Percentiles rank a stretch among this genome's conserved stretches.
These are phyloP conservation scores for Nakazawaea peltata DNA, from an alignment of 805 yeast species.

Conservation along the genomic window DNA sequence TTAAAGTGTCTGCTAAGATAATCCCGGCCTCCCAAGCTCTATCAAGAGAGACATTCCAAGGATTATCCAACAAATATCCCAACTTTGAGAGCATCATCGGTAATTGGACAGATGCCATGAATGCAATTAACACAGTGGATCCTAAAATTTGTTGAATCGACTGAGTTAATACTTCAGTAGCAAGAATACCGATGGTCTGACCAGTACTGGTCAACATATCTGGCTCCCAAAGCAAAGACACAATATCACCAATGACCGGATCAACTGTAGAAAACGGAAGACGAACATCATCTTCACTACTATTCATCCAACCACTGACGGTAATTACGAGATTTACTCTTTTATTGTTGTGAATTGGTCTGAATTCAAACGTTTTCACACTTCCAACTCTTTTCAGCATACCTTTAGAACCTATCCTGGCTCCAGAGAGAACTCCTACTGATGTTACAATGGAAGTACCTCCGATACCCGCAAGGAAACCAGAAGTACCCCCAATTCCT, in stretches of 20 bases:
- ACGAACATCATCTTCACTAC: slow-evolving; percentile 90
- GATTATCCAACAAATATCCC: slow-evolving; percentile 86
- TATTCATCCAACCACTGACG: slow-evolving; percentile 97
- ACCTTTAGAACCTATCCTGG: slow-evolving; percentile 77
- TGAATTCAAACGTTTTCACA: slow-evolving; percentile 88
- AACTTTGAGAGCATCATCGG: slow-evolving; percentile 89
- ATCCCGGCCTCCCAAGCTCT: slow-evolving; percentile 96
- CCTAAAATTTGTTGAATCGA: slow-evolving; percentile 94
- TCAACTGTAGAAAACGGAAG: slow-evolving; percentile 94
- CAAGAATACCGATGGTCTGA: slow-evolving; percentile 88
- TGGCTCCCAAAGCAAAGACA: slow-evolving; percentile 94
- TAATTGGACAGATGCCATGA: slow-evolving; percentile 87
- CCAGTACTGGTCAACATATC: slow-evolving; percentile 95
- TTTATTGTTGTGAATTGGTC: slow-evolving; percentile 86
- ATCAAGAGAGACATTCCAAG: slow-evolving; percentile 96
- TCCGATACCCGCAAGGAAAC: slow-evolving; percentile 92
- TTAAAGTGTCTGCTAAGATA: slow-evolving; percentile 83
- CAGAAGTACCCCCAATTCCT: slow-evolving; percentile 90
- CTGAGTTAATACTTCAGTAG: slow-evolving; percentile 87
- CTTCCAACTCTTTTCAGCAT: slow-evolving; percentile 85
- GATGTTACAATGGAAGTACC: slow-evolving; percentile 93
- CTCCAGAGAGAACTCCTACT: slow-evolving; percentile 87
- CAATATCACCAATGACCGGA: slow-evolving; percentile 95
- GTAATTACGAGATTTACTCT: slow-evolving; percentile 82
- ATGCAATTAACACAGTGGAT: slow-evolving; percentile 77